Conservation (phyloP, 306 rosid genomes). For the Myrica gale region DNA sequence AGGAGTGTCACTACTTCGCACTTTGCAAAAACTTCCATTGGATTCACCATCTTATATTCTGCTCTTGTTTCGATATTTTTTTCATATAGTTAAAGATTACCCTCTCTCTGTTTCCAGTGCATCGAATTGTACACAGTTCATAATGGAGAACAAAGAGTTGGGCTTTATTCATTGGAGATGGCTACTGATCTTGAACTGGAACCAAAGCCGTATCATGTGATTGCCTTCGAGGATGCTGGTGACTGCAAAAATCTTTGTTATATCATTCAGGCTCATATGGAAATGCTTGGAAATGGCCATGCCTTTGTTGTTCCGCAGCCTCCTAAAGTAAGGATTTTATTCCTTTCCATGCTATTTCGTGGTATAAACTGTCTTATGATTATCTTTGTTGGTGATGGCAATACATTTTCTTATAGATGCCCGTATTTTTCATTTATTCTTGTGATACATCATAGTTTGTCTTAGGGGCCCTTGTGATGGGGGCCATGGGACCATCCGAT, state of each 20-base stretch:
- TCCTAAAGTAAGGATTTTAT: conserved; percentile 63
- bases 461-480: not conserved
- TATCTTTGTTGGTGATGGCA: conserved; percentile 14
- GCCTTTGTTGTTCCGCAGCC: conserved; percentile 82
- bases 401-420: conserved; percentile 3
- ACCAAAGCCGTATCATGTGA: conserved; percentile 85
- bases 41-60: conserved; percentile 14
- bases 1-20: not conserved
- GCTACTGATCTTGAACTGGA: conserved; percentile 89
- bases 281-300: conserved; percentile 73
- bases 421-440: conserved; percentile 13
- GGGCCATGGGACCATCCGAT: not conserved
- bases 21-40: conserved; percentile 19
- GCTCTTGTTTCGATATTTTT: conserved; percentile 7
- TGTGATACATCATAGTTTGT: conserved; percentile 12
- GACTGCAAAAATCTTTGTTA: conserved; percentile 89
- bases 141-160: conserved; percentile 67
- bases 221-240: conserved; percentile 78
- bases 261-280: conserved; percentile 88
- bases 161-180: conserved; percentile 95
- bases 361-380: conserved; percentile 7
- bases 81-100: conserved; percentile 16
- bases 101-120: conserved; percentile 54
- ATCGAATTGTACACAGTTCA: conserved; percentile 76
- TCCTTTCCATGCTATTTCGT: conserved; percentile 1